phyloP scores from a whole-genome alignment of 2,329 filamentous ascomycete genomes.

The Pestalotiopsis sp. region DNA sequence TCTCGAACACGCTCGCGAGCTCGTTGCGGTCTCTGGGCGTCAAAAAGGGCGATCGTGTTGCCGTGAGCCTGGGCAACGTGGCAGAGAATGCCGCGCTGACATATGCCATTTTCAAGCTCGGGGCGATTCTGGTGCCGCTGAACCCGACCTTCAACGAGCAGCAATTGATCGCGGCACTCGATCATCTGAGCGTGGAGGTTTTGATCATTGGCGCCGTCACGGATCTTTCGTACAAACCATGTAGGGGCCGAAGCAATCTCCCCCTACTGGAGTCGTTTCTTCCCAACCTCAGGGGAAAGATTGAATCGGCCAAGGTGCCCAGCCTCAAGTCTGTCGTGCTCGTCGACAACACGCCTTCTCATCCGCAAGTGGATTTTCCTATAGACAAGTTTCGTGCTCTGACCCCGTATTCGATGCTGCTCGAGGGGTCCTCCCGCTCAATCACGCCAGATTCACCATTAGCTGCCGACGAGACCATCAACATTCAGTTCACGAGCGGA shows the following conservation, averaged over 20 bases:
- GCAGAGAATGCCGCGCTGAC: constrained; percentile 82
- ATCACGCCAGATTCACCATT: constrained; percentile 51
- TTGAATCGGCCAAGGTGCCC: constrained; percentile 59
- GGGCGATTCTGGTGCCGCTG: constrained; percentile 89
- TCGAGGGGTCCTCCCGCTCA: constrained; percentile 27
- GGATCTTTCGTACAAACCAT: constrained; percentile 71
- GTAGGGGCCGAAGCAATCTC: constrained; percentile 56
- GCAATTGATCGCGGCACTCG: constrained; percentile 79
- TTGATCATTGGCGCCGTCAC: constrained; percentile 88
- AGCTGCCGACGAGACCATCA: constrained; percentile 72
- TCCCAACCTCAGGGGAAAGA: constrained; percentile 39
- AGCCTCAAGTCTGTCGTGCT: constrained; percentile 72
- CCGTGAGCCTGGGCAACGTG: constrained; percentile 83
- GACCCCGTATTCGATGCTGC: constrained; percentile 47
- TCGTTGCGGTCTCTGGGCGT: constrained; percentile 74
- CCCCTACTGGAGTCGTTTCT: constrained; percentile 48
- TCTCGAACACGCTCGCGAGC: constrained; percentile 75
- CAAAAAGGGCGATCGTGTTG: constrained; percentile 80
- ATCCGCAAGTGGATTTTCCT: constrained; percentile 47
- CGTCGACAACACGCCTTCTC: constrained; percentile 71
- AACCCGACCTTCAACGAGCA: constrained; percentile 85
- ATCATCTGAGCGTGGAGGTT: constrained; percentile 72
- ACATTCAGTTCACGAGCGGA: constrained; percentile 97
- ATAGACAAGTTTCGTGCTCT: constrained; percentile 43
- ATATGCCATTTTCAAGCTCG: constrained; percentile 91